Percentiles rank a stretch among this genome's conserved stretches.
These are phyloP conservation scores for Sorghum bicolor DNA, from an alignment of 176 grass and related monocot species.

Conservation along the genomic window DNA sequence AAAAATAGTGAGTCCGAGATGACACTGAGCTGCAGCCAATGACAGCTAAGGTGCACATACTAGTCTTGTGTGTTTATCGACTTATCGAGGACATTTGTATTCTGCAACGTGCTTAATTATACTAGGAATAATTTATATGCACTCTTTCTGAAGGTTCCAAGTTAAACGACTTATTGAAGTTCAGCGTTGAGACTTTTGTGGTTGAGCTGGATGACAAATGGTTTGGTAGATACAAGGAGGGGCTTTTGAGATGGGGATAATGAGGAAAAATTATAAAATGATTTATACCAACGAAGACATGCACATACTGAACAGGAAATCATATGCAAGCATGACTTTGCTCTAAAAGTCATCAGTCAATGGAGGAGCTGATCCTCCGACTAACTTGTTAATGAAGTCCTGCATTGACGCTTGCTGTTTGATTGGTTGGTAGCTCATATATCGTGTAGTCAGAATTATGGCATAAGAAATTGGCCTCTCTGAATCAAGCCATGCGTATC, in stretches of 20 bases:
- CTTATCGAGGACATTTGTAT: constrained; percentile 5
- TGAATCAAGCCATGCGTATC: background rate
- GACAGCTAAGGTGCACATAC: background rate
- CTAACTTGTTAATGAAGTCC: too few relatives aligned
- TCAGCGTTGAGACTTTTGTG: constrained; percentile 11
- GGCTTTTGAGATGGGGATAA: background rate
- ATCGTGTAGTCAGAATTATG: background rate
- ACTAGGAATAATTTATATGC: constrained; percentile 10
- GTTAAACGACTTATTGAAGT: background rate
- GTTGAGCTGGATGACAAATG: background rate
- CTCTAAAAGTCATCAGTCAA: constrained; percentile 16
- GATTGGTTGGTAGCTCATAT: constrained; percentile 1
- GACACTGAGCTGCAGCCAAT: background rate
- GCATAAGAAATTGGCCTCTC: constrained; percentile 2
- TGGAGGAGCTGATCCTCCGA: background rate
- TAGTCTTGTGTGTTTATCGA: background rate
- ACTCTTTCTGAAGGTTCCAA: constrained; percentile 12
- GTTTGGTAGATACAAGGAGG: background rate
- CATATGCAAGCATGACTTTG: background rate
- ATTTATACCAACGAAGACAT: constrained; percentile 1
- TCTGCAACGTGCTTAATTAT: constrained; percentile 20
- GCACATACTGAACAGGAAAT: background rate
- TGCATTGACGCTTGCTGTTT: background rate
- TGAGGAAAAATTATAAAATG: background rate
- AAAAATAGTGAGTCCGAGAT: background rate